These are phyloP conservation scores for Aspergillus japonicus DNA, from an alignment of 2,329 filamentous ascomycete genomes.

Conservation along the genomic window DNA sequence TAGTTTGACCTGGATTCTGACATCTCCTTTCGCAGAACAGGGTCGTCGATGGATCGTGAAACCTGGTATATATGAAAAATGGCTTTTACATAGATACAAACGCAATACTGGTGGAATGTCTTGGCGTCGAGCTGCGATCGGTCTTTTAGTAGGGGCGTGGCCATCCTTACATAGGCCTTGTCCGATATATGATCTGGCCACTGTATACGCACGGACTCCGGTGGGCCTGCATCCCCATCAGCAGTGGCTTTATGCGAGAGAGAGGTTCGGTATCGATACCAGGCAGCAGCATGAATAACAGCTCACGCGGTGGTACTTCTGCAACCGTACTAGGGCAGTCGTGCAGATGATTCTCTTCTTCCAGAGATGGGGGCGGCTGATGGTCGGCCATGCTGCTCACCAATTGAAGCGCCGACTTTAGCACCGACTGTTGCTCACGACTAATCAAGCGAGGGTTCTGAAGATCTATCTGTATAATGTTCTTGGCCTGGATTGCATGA, in stretches of 20 bases:
- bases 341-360: no score
- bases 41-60: slow-evolving; percentile 15
- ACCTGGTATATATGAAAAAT: slow-evolving; percentile 19
- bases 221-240: no score
- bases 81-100: slow-evolving; percentile 27
- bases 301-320: slow-evolving; percentile 20
- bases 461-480: slow-evolving; percentile 26
- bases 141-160: slow-evolving; percentile 14
- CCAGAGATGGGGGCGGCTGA: no score
- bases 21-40: slow-evolving; percentile 17
- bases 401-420: slow-evolving; percentile 23
- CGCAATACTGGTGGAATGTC: slow-evolving; percentile 24
- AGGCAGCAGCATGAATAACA: slow-evolving; percentile 28
- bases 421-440: slow-evolving; percentile 19
- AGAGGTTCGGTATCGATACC: no score
- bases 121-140: slow-evolving; percentile 9
- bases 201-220: slow-evolving; percentile 7
- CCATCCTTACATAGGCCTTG: slow-evolving; percentile 23
- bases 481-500: slow-evolving; percentile 25
- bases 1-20: slow-evolving; percentile 22
- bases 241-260: no score
- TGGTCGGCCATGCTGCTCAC: slow-evolving; percentile 22
- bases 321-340: no score
- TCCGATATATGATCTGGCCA: slow-evolving; percentile 31
- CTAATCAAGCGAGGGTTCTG: slow-evolving; percentile 18